Conservation (phyloP, 768 basidiomycete genomes). For the Coprinopsis cinerea region DNA sequence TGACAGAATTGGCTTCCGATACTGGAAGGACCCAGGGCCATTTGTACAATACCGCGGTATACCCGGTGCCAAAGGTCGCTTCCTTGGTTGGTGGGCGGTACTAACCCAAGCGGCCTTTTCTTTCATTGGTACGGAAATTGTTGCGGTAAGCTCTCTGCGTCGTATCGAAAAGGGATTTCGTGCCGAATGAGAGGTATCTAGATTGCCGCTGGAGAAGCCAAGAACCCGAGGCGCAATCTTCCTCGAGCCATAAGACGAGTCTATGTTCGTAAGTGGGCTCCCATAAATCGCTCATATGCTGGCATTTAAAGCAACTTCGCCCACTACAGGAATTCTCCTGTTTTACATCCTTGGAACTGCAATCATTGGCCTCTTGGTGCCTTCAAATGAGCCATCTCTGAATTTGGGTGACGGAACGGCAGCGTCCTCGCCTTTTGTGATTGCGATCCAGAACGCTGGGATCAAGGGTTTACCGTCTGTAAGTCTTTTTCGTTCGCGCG, state of each 20-base stretch:
- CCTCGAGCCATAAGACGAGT: conserved; percentile 65
- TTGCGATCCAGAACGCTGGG: conserved; percentile 82
- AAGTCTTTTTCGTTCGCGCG: conserved; percentile 24
- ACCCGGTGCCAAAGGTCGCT: conserved; percentile 63
- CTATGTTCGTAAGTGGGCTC: conserved; percentile 51
- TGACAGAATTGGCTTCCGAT: conserved; percentile 67
- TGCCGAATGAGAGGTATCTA: conserved; percentile 19
- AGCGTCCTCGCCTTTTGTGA: conserved; percentile 83
- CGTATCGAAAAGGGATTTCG: neutral
- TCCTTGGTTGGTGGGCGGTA: conserved; percentile 53
- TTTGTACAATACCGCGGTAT: conserved; percentile 71
- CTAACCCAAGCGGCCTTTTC: conserved; percentile 89
- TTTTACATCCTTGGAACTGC: conserved; percentile 69
- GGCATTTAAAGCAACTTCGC: neutral
- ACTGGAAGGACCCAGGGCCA: conserved; percentile 87
- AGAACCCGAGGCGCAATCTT: conserved; percentile 70
- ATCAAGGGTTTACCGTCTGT: conserved; percentile 82
- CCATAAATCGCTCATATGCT: neutral
- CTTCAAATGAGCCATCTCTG: conserved; percentile 57
- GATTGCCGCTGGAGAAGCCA: conserved; percentile 88
- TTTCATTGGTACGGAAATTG: conserved; percentile 90
- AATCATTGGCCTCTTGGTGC: conserved; percentile 80
- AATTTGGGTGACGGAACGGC: conserved; percentile 51
- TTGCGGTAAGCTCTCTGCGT: conserved; percentile 47
- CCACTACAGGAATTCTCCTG: conserved; percentile 64